Percentiles rank a stretch among this genome's conserved stretches.
Evolutionary conservation across 1,284 basidiomycete species (phyloP).

Genomic region (Serendipita sp.): DNA sequence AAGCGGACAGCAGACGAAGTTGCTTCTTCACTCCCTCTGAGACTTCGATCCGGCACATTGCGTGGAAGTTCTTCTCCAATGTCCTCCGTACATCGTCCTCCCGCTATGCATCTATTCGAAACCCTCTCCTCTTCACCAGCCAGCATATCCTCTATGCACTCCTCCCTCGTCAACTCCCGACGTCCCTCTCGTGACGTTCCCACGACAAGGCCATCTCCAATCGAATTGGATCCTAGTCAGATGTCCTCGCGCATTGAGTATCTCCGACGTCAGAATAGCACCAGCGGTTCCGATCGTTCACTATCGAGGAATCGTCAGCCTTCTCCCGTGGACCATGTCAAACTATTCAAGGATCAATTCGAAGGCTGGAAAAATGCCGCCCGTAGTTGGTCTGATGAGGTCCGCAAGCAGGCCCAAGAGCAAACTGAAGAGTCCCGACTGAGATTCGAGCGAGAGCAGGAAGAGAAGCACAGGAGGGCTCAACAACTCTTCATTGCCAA

Average conservation of each 20-base stretch:
- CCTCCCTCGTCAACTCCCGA: background rate
- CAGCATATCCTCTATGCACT: background rate
- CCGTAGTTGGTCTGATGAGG: background rate
- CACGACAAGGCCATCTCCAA: background rate
- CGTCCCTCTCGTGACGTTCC: background rate
- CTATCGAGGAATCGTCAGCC: background rate
- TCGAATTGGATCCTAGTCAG: background rate
- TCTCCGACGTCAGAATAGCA: slow-evolving; percentile 3
- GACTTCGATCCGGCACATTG: slow-evolving; percentile 2
- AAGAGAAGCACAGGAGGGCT: background rate
- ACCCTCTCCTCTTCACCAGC: background rate
- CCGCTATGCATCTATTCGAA: background rate
- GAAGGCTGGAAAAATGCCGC: background rate
- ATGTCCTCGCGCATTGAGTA: background rate
- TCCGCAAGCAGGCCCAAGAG: background rate
- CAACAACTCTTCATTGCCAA: slow-evolving; percentile 3
- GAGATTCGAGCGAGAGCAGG: background rate
- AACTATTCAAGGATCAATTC: background rate
- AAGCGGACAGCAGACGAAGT: background rate
- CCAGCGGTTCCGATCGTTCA: slow-evolving; percentile 2
- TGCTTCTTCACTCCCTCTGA: background rate
- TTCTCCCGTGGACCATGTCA: background rate
- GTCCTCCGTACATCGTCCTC: background rate
- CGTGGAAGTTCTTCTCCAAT: background rate
- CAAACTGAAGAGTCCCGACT: background rate